These are phyloP conservation scores for Fusarium concolor DNA, from an alignment of 2,329 filamentous ascomycete genomes.

Conservation along the genomic window DNA sequence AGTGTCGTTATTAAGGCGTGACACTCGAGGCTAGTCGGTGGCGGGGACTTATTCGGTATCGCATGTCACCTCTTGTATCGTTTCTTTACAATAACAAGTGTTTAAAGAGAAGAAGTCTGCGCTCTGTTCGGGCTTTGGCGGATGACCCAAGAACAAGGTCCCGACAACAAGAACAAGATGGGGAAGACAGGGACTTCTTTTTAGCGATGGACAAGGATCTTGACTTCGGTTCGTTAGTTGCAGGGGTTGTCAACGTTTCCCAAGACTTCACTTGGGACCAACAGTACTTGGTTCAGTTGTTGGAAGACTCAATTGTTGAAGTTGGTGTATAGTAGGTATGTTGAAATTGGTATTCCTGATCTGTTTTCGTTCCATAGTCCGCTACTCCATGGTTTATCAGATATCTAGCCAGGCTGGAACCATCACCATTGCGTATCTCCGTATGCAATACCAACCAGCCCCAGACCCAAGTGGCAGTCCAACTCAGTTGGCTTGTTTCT, in stretches of 20 bases:
- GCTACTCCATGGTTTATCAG: neutral
- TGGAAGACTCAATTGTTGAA: neutral
- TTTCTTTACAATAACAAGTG: neutral
- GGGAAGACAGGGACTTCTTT: conserved; percentile 14
- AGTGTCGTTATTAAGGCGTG: conserved; percentile 1
- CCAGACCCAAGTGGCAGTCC: too few relatives aligned
- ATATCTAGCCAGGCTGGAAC: too few relatives aligned
- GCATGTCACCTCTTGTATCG: too few relatives aligned
- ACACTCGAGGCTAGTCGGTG: conserved; percentile 7
- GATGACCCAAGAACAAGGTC: conserved; percentile 6
- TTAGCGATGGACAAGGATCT: neutral
- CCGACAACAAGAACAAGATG: conserved; percentile 5
- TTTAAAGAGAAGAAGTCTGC: conserved; percentile 9
- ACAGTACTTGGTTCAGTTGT: neutral
- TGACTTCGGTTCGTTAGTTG: neutral
- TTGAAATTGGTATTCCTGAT: neutral
- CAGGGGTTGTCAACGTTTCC: conserved; percentile 6
- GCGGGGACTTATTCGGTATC: conserved; percentile 3
- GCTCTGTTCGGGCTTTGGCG: conserved; percentile 33
- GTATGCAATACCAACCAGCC: too few relatives aligned
- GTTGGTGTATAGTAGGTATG: too few relatives aligned
- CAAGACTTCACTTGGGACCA: neutral
- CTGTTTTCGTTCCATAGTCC: too few relatives aligned
- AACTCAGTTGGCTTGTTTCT: too few relatives aligned
- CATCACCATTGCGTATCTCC: too few relatives aligned